phyloP scores from a whole-genome alignment of 768 basidiomycete species.

The Suillus plorans region DNA sequence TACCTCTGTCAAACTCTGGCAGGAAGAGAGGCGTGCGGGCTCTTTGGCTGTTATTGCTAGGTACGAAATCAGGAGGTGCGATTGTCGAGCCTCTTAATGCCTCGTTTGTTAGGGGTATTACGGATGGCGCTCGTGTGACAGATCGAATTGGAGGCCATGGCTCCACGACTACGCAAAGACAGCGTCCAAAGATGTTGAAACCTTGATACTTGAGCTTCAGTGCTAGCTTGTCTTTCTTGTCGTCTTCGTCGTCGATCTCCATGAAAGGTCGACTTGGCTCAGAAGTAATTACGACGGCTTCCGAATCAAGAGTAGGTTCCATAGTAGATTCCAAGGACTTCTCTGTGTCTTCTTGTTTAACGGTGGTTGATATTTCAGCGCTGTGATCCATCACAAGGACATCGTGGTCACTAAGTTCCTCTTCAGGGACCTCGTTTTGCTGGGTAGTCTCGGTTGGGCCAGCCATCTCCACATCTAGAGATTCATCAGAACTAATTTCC shows the following conservation, averaged over 20 bases:
- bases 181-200: constrained; percentile 68
- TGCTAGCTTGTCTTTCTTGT: constrained; percentile 69
- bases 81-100: constrained; percentile 32
- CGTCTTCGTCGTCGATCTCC: constrained; percentile 56
- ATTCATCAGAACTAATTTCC: constrained; percentile 3
- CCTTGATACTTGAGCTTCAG: constrained; percentile 68
- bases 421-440: not conserved
- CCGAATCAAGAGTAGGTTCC: constrained; percentile 2
- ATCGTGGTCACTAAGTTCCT: not conserved
- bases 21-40: constrained; percentile 71
- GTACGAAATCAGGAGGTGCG: constrained; percentile 31
- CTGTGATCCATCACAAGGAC: constrained; percentile 3
- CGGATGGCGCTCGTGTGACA: constrained; percentile 31
- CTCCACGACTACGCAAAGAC: constrained; percentile 81
- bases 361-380: not conserved
- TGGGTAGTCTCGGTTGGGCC: constrained; percentile 1
- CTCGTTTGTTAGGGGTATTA: constrained; percentile 24
- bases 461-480: constrained; percentile 19
- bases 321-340: not conserved
- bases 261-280: not conserved
- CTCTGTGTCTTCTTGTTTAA: constrained; percentile 1
- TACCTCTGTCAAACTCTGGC: constrained; percentile 54
- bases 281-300: constrained; percentile 1
- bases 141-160: constrained; percentile 64
- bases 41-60: constrained; percentile 29